Percentiles rank a stretch among this genome's conserved stretches.
Evolutionary conservation across 169 alveolate genomes (phyloP).

Genomic region (Toxoplasma gondii): DNA sequence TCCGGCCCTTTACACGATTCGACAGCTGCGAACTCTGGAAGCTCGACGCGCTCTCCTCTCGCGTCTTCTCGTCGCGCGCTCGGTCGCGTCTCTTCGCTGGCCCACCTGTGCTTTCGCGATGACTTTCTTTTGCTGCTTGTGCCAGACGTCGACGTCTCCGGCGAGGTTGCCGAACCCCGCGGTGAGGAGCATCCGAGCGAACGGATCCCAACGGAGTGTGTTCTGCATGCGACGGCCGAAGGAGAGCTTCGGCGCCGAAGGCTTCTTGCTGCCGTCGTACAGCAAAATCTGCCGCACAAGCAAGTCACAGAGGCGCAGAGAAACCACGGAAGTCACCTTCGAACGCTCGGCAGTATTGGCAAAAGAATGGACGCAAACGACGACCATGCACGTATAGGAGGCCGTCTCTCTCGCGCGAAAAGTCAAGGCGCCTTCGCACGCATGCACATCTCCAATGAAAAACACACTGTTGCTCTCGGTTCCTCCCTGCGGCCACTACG

Average conservation of each 20-base stretch:
- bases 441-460: too few relatives aligned
- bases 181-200: conserved; percentile 32
- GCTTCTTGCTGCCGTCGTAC: conserved; percentile 58
- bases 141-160: conserved; percentile 60
- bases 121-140: conserved; percentile 15
- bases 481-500: too few relatives aligned
- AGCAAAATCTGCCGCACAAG: conserved; percentile 27
- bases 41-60: background rate
- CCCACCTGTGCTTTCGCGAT: conserved; percentile 11
- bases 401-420: background rate
- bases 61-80: background rate
- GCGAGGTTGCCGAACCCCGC: conserved; percentile 68
- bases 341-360: background rate
- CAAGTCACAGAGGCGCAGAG: background rate
- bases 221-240: conserved; percentile 49
- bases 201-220: conserved; percentile 59
- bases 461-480: too few relatives aligned
- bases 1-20: too few relatives aligned
- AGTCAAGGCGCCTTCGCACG: background rate
- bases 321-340: background rate
- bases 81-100: background rate
- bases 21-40: too few relatives aligned
- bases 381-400: background rate
- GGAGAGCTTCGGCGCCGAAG: conserved; percentile 49
- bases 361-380: background rate